Conservation (phyloP, 2,329 filamentous ascomycete species). For the Aspergillus tubingensis region DNA sequence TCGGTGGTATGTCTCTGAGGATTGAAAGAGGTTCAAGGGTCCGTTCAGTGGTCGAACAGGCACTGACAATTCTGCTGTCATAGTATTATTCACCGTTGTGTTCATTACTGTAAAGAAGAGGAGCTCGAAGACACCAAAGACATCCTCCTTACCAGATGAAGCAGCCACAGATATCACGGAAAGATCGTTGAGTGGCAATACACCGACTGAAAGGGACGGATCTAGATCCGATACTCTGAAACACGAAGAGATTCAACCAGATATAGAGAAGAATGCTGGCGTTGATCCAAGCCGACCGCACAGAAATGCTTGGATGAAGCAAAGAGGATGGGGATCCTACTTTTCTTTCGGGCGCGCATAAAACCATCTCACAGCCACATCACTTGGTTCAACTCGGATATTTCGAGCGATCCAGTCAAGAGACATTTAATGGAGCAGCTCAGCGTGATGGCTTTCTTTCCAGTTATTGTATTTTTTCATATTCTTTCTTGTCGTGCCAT, state of each 20-base stretch:
- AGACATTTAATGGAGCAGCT: neutral
- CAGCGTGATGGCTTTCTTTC: neutral
- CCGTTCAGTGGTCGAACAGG: neutral
- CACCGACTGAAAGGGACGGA: neutral
- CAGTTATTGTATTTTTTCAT: neutral
- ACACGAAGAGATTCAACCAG: neutral
- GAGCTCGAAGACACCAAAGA: slow-evolving; percentile 23
- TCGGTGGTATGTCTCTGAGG: slow-evolving; percentile 19
- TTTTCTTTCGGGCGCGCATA: slow-evolving; percentile 17
- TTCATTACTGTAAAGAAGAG: slow-evolving; percentile 24
- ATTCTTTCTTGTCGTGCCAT: neutral
- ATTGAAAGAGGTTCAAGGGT: too few relatives aligned
- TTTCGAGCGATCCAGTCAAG: neutral
- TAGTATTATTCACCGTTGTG: slow-evolving; percentile 21
- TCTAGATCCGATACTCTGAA: neutral
- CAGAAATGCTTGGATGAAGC: neutral
- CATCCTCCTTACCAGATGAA: slow-evolving; percentile 17
- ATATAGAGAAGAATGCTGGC: slow-evolving; percentile 16
- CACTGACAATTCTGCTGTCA: neutral
- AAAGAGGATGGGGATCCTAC: slow-evolving; percentile 17
- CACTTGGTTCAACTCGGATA: neutral
- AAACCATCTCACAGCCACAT: neutral
- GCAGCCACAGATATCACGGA: slow-evolving; percentile 18
- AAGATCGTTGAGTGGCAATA: slow-evolving; percentile 8
- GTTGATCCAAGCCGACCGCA: slow-evolving; percentile 1